Percentiles rank a stretch among this genome's conserved stretches.
phyloP scores from a whole-genome alignment of 139 green algal genomes.

The Tetradesmus obliquus region DNA sequence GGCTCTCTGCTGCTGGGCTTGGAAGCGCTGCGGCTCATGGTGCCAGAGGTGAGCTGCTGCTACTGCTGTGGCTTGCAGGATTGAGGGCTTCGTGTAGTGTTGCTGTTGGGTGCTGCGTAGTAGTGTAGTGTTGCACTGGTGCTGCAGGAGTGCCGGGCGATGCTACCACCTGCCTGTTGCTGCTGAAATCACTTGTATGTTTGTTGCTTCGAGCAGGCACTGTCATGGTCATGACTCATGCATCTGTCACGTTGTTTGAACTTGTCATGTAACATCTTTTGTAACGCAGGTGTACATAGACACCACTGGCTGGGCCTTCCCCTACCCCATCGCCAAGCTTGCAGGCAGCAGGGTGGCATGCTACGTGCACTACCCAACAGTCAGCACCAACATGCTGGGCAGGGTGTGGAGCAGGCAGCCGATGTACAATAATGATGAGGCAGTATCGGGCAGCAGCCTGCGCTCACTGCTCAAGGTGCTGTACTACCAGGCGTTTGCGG shows the following conservation, averaged over 20 bases:
- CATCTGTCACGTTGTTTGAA: too few species aligned
- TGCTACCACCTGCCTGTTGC: too few species aligned
- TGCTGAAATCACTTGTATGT: neutral
- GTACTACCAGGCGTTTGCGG: constrained; percentile 90
- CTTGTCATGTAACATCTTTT: neutral
- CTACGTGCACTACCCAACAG: constrained; percentile 97
- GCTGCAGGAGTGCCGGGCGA: neutral
- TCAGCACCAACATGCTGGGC: constrained; percentile 93
- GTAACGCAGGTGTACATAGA: constrained; percentile 86
- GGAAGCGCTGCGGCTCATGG: constrained; percentile 73
- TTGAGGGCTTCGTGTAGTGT: neutral
- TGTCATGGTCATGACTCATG: too few species aligned
- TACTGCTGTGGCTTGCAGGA: neutral
- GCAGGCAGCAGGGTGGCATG: constrained; percentile 75
- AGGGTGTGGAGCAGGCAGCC: constrained; percentile 40
- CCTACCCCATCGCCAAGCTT: constrained; percentile 84
- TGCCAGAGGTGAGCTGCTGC: constrained; percentile 70
- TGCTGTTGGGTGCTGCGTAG: neutral
- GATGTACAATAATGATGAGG: constrained; percentile 82
- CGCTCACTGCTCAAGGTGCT: constrained; percentile 77
- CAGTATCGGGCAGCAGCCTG: constrained; percentile 50
- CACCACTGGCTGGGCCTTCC: constrained; percentile 94
- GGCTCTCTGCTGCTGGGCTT: constrained; percentile 75
- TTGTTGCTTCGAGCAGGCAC: too few species aligned
- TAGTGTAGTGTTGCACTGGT: neutral